A percentile compares a stretch with the other conserved stretches of the same genome.
Conservation (phyloP, 2,329 filamentous ascomycete species). For the Calonectria fujianensis region DNA sequence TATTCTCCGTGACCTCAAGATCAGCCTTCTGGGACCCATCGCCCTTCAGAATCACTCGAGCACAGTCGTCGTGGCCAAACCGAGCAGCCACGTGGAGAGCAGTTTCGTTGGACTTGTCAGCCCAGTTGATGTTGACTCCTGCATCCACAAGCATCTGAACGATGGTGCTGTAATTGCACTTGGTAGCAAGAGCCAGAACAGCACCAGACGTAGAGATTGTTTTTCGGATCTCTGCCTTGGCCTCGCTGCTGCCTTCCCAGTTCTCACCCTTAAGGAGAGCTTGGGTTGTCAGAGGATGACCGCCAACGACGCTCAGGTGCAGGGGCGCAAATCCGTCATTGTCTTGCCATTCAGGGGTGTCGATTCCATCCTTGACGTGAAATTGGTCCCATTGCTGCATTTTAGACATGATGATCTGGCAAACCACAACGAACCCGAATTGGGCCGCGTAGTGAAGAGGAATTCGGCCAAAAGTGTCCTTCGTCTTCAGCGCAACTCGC, state of each 20-base stretch:
- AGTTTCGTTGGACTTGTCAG: conserved; percentile 91
- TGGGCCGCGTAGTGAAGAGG: conserved; percentile 96
- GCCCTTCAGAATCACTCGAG: conserved; percentile 83
- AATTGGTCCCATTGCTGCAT: conserved; percentile 95
- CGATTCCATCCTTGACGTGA: conserved; percentile 88
- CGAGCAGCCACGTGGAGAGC: conserved; percentile 93
- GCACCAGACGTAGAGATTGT: conserved; percentile 88
- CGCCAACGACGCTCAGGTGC: conserved; percentile 93
- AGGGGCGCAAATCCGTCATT: conserved; percentile 92
- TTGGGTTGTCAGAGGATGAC: conserved; percentile 90
- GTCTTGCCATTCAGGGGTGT: conserved; percentile 93
- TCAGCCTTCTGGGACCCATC: conserved; percentile 82
- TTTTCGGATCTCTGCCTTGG: conserved; percentile 79
- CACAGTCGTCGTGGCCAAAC: conserved; percentile 89
- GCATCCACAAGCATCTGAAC: conserved; percentile 92
- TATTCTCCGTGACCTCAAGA: conserved; percentile 85
- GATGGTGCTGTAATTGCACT: conserved; percentile 89
- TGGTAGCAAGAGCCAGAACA: conserved; percentile 91
- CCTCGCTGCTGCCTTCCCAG: conserved; percentile 79
- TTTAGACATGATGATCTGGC: conserved; percentile 88
- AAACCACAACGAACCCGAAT: conserved; percentile 94
- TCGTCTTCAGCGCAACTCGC: conserved; percentile 78
- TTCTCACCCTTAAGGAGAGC: conserved; percentile 87
- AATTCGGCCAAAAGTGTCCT: conserved; percentile 87
- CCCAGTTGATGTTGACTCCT: conserved; percentile 94